Evolutionary conservation across 129 eudicot genomes (phyloP), one percentile per base, ranked within the genome.

Genomic region (Flaveria linearis): DNA sequence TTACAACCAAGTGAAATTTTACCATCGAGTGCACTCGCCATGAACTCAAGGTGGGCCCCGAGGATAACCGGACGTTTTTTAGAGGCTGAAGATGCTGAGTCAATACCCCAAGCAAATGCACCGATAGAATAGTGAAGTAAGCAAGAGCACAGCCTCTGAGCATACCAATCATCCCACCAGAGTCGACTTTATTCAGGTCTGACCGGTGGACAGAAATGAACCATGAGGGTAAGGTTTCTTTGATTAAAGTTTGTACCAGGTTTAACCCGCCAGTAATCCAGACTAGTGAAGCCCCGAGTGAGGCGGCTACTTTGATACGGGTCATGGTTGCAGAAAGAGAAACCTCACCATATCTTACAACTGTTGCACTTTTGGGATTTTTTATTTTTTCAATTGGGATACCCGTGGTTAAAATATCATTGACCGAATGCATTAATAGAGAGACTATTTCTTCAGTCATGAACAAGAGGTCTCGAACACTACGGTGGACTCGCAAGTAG

Each of bases 221-320:
- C 99, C 97, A 91, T 0, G 97, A 88, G 9, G 99, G 99, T 30
- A 95, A 52, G 0, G 86, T 87, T 81, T 95, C 97, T 66, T 87
- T 95, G 5, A 95, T 84, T 46, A 95, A 36, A 18, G 91, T 68
- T 47, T 89, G 92, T 7, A 95, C 82, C 14, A 87, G 76, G 65
- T 42, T 83, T 61, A 82, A 56, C 57, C 97, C 96, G n/a, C 99
- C 99, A 0, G 97, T 83, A 20, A 88, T 80, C 97, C 94, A 95
- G 53, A 91, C 92, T 23, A 95, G 62, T 1, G 97, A 87, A 3
- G 99, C 97, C 23, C 92, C 99, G 4, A 95, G 70, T 0, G 97
- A 82, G 8, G 99, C 99, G 12, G 90, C 99, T 60, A 86, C 72
- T 76, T 91, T 95, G 63, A 95, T 90, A 46, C 89, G 96, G 36